Percentiles rank a stretch among this genome's conserved stretches.
Conservation (phyloP, 1,139 yeast species). For the Suhomyces coccinellae region DNA sequence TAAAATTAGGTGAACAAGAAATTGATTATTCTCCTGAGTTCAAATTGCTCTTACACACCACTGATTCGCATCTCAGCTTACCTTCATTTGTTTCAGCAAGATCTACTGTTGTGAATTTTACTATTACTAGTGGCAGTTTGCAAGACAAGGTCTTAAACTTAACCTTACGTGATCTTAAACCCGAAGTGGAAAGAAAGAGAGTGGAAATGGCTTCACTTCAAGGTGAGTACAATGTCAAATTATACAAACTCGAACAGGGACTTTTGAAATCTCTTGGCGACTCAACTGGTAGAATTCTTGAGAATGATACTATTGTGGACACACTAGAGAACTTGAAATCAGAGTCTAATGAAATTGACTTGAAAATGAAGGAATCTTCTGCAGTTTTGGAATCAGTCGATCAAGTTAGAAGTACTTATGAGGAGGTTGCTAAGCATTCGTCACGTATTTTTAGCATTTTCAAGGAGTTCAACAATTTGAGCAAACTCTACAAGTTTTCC, state of each 20-base stretch:
- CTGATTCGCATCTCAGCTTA: conserved; percentile 51
- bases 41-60: conserved; percentile 59
- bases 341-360: conserved; percentile 58
- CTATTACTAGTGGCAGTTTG: conserved; percentile 66
- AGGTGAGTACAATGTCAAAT: conserved; percentile 56
- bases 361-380: conserved; percentile 55
- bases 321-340: conserved; percentile 65
- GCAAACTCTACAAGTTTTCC: conserved; percentile 60
- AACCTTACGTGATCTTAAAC: conserved; percentile 56
- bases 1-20: conserved; percentile 60
- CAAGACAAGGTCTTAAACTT: conserved; percentile 63
- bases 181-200: conserved; percentile 67
- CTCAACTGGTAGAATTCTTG: conserved; percentile 64
- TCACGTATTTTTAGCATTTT: conserved; percentile 51
- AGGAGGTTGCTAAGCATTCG: conserved; percentile 56
- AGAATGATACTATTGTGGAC: conserved; percentile 58
- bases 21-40: conserved; percentile 71
- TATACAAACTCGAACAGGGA: conserved; percentile 60
- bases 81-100: conserved; percentile 62
- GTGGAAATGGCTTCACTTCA: conserved; percentile 53
- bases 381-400: conserved; percentile 56
- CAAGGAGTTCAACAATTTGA: conserved; percentile 42
- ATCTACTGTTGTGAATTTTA: conserved; percentile 65
- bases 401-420: conserved; percentile 45
- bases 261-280: conserved; percentile 59